Conservation (phyloP, 352 stramenopile species). For the Saprolegnia diclina region DNA sequence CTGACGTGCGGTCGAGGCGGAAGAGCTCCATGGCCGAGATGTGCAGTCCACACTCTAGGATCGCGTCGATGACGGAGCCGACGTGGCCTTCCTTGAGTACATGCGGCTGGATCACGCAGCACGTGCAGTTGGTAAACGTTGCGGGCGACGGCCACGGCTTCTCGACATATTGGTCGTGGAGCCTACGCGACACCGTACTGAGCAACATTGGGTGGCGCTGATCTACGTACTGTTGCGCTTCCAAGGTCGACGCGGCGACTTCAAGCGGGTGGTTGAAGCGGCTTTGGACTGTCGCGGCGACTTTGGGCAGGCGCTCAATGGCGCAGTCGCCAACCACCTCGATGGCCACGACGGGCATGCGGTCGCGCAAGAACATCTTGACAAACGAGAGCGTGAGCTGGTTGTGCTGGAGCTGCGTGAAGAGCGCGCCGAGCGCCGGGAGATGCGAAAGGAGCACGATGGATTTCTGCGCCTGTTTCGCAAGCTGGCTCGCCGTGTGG, state of each 20-base stretch:
- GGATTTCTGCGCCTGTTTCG: constrained; percentile 60
- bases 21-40: constrained; percentile 89
- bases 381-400: constrained; percentile 70
- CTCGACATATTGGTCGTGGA: constrained; percentile 19
- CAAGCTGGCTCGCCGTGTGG: constrained; percentile 64
- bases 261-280: constrained; percentile 48
- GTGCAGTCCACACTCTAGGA: constrained; percentile 62
- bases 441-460: constrained; percentile 55
- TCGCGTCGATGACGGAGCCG: constrained; percentile 79
- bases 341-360: constrained; percentile 49
- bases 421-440: constrained; percentile 45
- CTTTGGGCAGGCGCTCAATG: constrained; percentile 54
- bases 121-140: constrained; percentile 85
- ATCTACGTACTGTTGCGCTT: constrained; percentile 50
- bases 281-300: constrained; percentile 39
- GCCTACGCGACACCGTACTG: too few relatives aligned
- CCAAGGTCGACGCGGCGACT: constrained; percentile 42
- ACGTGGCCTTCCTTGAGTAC: constrained; percentile 81
- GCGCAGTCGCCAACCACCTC: constrained; percentile 71
- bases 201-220: constrained; percentile 73
- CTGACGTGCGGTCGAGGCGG: constrained; percentile 75
- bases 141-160: constrained; percentile 41
- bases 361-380: constrained; percentile 67
- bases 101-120: constrained; percentile 89
- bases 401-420: constrained; percentile 54